Conservation (phyloP, 345 rosid species). For the Lenwebbia sp. region DNA sequence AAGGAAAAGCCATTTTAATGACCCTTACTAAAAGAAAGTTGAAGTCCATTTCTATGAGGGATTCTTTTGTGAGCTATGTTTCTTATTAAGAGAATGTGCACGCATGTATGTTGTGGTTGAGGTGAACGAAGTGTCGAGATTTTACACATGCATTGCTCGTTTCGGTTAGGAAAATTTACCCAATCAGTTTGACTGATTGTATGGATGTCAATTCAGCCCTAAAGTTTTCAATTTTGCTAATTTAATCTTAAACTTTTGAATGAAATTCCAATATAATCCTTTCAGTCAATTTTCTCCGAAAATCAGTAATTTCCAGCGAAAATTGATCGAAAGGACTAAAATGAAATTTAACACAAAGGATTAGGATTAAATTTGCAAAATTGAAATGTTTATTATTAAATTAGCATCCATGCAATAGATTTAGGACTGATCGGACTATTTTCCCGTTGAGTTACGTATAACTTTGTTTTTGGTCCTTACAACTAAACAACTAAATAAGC, state of each 20-base stretch:
- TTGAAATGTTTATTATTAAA: background rate
- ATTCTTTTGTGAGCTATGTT: background rate
- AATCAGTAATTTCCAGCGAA: accelerated
- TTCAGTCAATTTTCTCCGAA: accelerated
- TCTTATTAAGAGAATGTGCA: background rate
- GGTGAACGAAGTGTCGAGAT: background rate
- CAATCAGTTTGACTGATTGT: background rate
- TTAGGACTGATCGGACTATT: background rate
- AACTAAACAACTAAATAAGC: background rate
- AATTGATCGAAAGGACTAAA: background rate
- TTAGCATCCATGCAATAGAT: accelerated
- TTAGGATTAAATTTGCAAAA: background rate
- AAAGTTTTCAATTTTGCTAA: background rate
- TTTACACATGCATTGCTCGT: background rate
- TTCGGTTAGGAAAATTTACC: background rate
- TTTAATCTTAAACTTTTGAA: background rate
- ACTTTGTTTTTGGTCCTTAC: background rate
- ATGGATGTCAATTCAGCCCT: background rate
- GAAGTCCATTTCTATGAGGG: background rate
- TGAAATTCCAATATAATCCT: background rate
- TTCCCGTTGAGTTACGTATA: background rate
- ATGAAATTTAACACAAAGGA: background rate
- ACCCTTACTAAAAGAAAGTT: background rate
- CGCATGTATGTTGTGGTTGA: background rate
- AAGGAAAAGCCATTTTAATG: background rate